phyloP scores from a whole-genome alignment of 2,329 filamentous ascomycete genomes.

The Graphilbum sp. region DNA sequence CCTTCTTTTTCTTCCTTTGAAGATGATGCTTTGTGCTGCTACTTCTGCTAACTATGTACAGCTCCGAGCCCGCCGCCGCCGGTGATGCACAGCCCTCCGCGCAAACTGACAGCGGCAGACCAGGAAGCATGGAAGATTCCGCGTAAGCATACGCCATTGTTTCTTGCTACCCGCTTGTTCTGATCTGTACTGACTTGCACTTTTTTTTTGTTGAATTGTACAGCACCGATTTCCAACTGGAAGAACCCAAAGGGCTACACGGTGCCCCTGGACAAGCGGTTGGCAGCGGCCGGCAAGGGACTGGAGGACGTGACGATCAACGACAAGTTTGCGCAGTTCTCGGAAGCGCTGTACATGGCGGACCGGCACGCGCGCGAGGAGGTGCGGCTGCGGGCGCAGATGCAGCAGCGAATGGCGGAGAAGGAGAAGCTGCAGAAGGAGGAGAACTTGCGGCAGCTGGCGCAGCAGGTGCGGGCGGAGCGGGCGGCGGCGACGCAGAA shows the following conservation, averaged over 20 bases:
- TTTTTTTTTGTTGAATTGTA: constrained; percentile 22
- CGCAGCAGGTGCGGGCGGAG: constrained; percentile 83
- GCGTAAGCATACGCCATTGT: constrained; percentile 18
- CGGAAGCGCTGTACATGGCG: constrained; percentile 84
- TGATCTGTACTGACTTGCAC: background rate
- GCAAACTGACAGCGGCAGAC: constrained; percentile 91
- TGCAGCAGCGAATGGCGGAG: constrained; percentile 92
- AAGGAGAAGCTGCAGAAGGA: constrained; percentile 94
- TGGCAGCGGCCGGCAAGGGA: constrained; percentile 83
- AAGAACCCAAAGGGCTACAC: constrained; percentile 99
- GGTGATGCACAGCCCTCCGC: constrained; percentile 83
- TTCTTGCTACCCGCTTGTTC: background rate
- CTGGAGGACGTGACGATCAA: constrained; percentile 92
- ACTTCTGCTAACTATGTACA: constrained; percentile 1
- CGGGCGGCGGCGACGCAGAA: constrained; percentile 32
- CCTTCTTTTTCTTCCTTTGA: background rate
- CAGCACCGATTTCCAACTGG: constrained; percentile 81
- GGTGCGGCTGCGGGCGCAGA: constrained; percentile 76
- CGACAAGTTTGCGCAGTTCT: constrained; percentile 95
- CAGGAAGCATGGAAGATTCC: constrained; percentile 88
- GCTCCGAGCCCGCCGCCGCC: constrained; percentile 81
- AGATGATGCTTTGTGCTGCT: too few relatives aligned
- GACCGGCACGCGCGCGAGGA: constrained; percentile 92
- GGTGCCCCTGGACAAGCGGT: constrained; percentile 82
- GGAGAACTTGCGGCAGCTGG: constrained; percentile 72